Evolutionary conservation across 2,329 filamentous ascomycete genomes (phyloP), one percentile per base, ranked within the genome.

Genomic region (Neocucurbitaria cava): DNA sequence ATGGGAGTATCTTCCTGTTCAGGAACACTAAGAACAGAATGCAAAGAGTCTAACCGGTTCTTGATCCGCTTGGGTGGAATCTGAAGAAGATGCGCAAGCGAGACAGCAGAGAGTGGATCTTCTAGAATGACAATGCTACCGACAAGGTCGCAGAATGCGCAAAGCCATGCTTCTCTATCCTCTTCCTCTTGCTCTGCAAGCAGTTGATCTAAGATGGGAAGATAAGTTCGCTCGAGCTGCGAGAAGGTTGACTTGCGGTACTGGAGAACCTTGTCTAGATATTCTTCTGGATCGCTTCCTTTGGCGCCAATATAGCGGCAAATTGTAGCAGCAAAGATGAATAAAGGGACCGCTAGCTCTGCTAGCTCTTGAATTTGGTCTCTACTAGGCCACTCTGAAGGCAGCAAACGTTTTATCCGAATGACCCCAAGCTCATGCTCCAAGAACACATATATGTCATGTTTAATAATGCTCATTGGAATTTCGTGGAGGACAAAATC

Each of bases 321-420:
- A 9, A 58, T 56, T 2, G 66, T 72, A 24, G 61, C 62, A 43
- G 75, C 69, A 33, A 59, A 74, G 49, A 77, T 77, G 50, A 77
- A 77, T 18, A 77, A 56, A 9, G 58, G 62, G 23, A 39, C 68
- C 64, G 52, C 65, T 42, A 41, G 68, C 46, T 66, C 40, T 36
- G 73, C 65, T 5, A 77, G 55, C 6, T 45, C 52, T 3, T 61
- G 30, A 10, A 74, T 63, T 28, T 51, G 51, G 3, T 70, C 39
- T 36, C 52, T 10, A 2, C 59, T 52, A 36, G 70, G 72, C 73
- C 57, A 68, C 44, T 61, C 59, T 48, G 41, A 30, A n/a, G 58
- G 36, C 8, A 71, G 41, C 42, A 35, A 40, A 31, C 53, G 59
- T 24, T 52, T 46, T 43, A 64, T 23, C 26, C 47, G 56, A 55